Base-by-base conservation (phyloP, 345 rosid species). In the Adansonia digitata region DNA sequence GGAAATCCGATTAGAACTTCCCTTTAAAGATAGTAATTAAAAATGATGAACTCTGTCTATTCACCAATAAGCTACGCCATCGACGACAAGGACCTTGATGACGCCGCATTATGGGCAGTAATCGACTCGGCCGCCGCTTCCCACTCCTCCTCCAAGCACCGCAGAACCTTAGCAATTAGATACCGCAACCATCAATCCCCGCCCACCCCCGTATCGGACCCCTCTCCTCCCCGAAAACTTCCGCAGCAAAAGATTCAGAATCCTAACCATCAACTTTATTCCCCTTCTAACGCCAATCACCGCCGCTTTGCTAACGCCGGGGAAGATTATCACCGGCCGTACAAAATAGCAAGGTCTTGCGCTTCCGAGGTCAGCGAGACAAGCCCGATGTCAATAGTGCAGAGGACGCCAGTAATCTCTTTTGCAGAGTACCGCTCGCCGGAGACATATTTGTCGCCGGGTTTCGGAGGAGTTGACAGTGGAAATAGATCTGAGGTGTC, bases 1-100 rank as follows among this genome's bases (percentile, higher is more conserved):
- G 51, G 51, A 13, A 65, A 65, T 42, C 20, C n/a, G 2, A 26
- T 24, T 65, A 42, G 55, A 45, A 45, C 55, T 27, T 34, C 11
- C 14, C 22, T 68, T 45, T 49, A 37, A 42, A 34, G 13, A 62
- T 34, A 18, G 55, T 51, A 51, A 51, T 20, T 18, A 6, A 51
- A 4, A 34, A 7, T 2, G 51, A 75, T 72, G 79, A 72, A 72
- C 34, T 75, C 84, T 11, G 27, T 76, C 9, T 72, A 20, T 1
- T 76, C 79, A 18, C 43, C 73, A 2, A 10, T 49, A 18, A 31
- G 18, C 29, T 80, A 74, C 42, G 53, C 83, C 69, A 79, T 92
- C 67, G 97, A 92, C 78, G 98, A 92, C 81, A 93, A 88, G 60
- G 94, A 94, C 53, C 89, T 95, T 29, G 99, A 95, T 79, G 99